Conservation (phyloP, 2,329 filamentous ascomycete genomes). For the Beauveria rudraprayagi region DNA sequence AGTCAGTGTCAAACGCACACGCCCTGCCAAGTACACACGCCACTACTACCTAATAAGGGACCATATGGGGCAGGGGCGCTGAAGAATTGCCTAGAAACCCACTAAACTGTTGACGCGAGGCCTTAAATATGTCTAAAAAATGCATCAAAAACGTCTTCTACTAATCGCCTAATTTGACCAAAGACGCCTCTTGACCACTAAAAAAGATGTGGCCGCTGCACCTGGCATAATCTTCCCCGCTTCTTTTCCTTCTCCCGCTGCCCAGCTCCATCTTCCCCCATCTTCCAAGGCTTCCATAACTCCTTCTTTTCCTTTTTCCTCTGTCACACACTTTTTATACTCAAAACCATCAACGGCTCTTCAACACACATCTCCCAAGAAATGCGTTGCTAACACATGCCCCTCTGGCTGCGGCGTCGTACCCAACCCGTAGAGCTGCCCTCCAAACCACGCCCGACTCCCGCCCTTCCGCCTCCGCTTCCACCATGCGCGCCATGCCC, state of each 20-base stretch:
- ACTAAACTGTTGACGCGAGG: not conserved
- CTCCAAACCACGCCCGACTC: not conserved
- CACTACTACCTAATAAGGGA: not conserved
- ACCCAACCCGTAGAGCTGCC: not conserved
- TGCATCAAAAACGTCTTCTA: not conserved
- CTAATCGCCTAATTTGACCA: too few species aligned
- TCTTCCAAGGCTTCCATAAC: not conserved
- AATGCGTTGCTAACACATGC: not conserved
- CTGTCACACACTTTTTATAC: not conserved
- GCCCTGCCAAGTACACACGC: not conserved
- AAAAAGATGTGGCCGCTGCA: not conserved
- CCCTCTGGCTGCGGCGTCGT: not conserved
- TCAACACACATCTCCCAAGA: not conserved
- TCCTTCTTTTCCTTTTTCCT: not conserved
- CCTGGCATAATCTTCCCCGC: not conserved
- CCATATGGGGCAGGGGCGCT: not conserved
- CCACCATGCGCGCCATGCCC: conserved; percentile 16
- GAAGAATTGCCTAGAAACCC: not conserved
- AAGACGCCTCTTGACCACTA: not conserved
- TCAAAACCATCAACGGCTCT: not conserved
- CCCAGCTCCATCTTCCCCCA: not conserved
- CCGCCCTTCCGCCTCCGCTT: not conserved
- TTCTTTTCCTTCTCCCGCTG: not conserved
- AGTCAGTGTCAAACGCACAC: too few species aligned
- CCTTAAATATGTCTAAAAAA: not conserved